Percentiles rank a stretch among this genome's conserved stretches.
Evolutionary conservation across 805 yeast genomes (phyloP).

Genomic region (Groenewaldozyma tartarivorans): DNA sequence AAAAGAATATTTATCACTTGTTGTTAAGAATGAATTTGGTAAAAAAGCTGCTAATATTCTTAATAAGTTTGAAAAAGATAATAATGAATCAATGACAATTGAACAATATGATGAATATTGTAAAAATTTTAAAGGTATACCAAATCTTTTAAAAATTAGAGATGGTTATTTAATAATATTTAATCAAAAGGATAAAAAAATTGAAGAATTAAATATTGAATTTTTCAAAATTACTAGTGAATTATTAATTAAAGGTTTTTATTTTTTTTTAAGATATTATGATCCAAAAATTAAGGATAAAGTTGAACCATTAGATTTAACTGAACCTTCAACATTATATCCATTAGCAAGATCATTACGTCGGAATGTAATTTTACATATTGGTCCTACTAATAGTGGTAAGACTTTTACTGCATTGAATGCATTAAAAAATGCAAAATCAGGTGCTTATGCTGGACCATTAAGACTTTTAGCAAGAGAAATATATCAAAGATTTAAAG

Average conservation of each 20-base stretch:
- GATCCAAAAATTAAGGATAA: not conserved
- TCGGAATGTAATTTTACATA: constrained; percentile 79
- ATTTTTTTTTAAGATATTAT: not conserved
- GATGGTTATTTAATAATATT: not conserved
- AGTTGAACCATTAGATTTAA: constrained; percentile 43
- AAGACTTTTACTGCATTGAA: constrained; percentile 80
- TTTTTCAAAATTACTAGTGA: constrained; percentile 1
- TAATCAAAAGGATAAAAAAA: not conserved
- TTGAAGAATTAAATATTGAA: not conserved
- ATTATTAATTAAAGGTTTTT: not conserved
- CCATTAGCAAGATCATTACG: constrained; percentile 76
- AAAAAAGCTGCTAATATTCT: not conserved
- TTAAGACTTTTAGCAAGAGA: constrained; percentile 84
- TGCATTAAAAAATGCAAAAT: constrained; percentile 49
- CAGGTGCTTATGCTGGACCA: constrained; percentile 94
- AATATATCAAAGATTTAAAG: constrained; percentile 70
- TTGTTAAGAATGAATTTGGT: not conserved
- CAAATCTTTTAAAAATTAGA: not conserved
- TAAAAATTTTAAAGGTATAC: not conserved
- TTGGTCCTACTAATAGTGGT: constrained; percentile 97
- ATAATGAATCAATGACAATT: not conserved
- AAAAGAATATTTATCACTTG: not conserved
- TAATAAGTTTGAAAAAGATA: not conserved
- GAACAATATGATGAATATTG: not conserved
- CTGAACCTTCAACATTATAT: constrained; percentile 67